Base-by-base conservation (phyloP, 1,139 yeast species). In the Magnusiomyces ingens region DNA sequence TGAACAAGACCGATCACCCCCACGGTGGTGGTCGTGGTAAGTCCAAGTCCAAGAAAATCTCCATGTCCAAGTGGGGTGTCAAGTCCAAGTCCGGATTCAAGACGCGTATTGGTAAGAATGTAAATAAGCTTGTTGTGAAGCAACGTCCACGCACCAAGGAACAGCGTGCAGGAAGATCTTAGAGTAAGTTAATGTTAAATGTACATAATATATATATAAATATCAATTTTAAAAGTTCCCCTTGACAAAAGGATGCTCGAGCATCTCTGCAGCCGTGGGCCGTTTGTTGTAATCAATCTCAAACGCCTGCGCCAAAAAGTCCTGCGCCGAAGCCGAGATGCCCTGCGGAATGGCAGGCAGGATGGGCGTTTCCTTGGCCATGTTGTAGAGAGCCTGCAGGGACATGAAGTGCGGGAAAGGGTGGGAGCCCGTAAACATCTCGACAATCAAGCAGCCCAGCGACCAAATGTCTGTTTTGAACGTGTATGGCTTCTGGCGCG, bases 1-100 rank as follows among this genome's bases (percentile, higher is more conserved):
- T 89, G 96, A 93, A 93, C 73, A 94, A 95, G 58, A 82, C 84
- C 67, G 98, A 93, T 72, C 99, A 93, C 76, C 99, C 99, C 62
- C 94, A 90, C 67, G 99, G 99, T 78, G 99, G 99, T 85, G 99
- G 99, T 75, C 85, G 99, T 79, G 99, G 99, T 80, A 94, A 93
- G 72, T 87, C 96, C 56, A 93, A 94, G 82, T 88, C 96, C 60
- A 91, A 91, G 73, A 91, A 89, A 75, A 79, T 86, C 53, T 87
- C 98, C 13, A 90, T 86, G 76, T 87, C 96, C 57, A 94, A 95
- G 73, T 93, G 98, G 97, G 99, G 99, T 67, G 84, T 84, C 61
- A 71, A 84, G 65, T 84, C 91, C 51, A 91, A 91, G 80, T 94
- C 93, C 71, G 86, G 89, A 56, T 91, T 83, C 75, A 91, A 90